Evolutionary conservation across 2,329 filamentous ascomycete genomes (phyloP), one percentile per base, ranked within the genome.

Genomic region (Aspergillus sp.): DNA sequence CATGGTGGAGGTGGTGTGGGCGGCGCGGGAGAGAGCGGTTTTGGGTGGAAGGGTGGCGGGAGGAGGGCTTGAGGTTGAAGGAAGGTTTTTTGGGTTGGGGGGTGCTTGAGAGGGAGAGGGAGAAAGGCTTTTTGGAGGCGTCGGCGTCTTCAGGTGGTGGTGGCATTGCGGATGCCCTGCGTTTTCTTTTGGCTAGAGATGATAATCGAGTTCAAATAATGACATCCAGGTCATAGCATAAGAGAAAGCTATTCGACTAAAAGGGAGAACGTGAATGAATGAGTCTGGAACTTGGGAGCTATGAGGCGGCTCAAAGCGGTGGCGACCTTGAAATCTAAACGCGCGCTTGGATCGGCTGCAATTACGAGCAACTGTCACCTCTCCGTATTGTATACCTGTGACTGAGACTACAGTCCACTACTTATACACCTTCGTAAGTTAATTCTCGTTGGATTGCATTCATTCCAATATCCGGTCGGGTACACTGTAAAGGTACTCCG

Each of bases 21-120:
- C 60, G 59, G 39, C 59, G 61, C 12, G 63, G 49, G 33, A 65
- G 58, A n/a, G 51, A 50, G 33, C 52, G 60, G 23, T 38, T 52
- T 47, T 51, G 46, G 4, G 51, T 19, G 30, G 12, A 5, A 23
- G 51, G 47, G 6, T 44, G 39, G 44, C 51, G 55, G 38, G 58
- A 41, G 50, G 63, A 58, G 7, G 52, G 51, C 57, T 62, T 62
- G 13, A 65, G 47, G 53, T 62, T 69, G 49, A 67, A 63, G 10
- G 61, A 49, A 7, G 64, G 54, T 49, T 66, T 68, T 47, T 64
- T 67, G 5, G 49, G 27, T 13, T 46, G 47, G 13, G 66, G 63
- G 27, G 67, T 58, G 15, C 56, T 57, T 33, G 67, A 61, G 7
- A 74, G 58, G 0, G 74, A 71, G 41, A 76, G 56, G 5, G 68